Base-by-base conservation (phyloP, 345 rosid genomes). In the Citrus hindsii region DNA sequence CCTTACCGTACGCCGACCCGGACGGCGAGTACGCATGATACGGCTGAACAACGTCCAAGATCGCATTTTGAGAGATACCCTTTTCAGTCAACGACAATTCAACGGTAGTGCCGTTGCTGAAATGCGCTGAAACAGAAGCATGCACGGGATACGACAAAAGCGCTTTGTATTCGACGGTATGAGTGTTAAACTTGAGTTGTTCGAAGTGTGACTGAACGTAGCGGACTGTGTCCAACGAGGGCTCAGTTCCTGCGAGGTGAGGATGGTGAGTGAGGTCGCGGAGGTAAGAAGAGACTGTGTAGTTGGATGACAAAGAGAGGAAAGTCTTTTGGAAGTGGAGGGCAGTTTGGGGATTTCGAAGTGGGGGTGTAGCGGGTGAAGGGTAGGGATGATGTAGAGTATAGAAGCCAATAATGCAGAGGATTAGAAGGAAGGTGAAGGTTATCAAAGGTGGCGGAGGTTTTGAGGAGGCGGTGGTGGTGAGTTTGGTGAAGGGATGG, bases 1-100 rank as follows among this genome's bases (percentile, higher is more conserved):
- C 91, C 84, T 76, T 77, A 59, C 86, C 90, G 25, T 71, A 82
- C 83, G 65, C 95, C 76, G 91, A 56, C 27, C 94, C 97, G 2
- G 99, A 96, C 8, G 99, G 99, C 2, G 99, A 88, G 63, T 91
- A 96, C 33, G 99, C 98, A 77, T 96, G 99, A 87, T 91, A 96
- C 9, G 99, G 97, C 71, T 68, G 84, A 12, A 92, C 85, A 30
- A 89, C 82, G 60, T 73, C 83, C 3, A 77, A 61, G 42, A 64
- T 30, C 5, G 71, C 48, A 18, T 42, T 25, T 38, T 19, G 30
- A 9, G 75, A 48, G n/a, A 78, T 55, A 14, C 78, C 81, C 64
- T 55, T 80, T 76, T 91, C 97, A 51, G 81, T 80, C 51, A 91
- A 82, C 27, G 88, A 80, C 67, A 94, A 74, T 48, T 73, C 67